A percentile compares a stretch with the other conserved stretches of the same genome.
These are phyloP conservation scores for Cicer pinnatifidum DNA, from an alignment of 306 rosid genomes.

Conservation along the genomic window DNA sequence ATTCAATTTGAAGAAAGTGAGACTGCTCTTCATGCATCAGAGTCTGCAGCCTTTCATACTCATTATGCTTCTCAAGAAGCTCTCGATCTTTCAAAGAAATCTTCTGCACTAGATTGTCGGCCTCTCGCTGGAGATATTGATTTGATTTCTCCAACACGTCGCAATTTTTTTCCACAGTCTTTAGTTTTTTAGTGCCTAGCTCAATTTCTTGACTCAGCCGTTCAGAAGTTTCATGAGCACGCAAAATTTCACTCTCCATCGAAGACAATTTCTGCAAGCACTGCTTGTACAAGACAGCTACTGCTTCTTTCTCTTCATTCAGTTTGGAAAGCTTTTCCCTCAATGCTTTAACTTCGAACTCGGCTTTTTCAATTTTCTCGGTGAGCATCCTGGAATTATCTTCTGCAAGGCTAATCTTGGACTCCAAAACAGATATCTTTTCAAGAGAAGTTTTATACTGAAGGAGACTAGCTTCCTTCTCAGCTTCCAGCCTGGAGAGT, in stretches of 20 bases:
- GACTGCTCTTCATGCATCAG: slow-evolving; percentile 77
- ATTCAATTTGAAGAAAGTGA: slow-evolving; percentile 73
- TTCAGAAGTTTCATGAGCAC: slow-evolving; percentile 63
- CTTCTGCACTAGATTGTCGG: slow-evolving; percentile 68
- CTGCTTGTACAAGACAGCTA: slow-evolving; percentile 60
- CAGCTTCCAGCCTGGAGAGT: slow-evolving; percentile 64
- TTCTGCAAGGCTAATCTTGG: slow-evolving; percentile 68
- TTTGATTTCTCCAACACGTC: slow-evolving; percentile 70
- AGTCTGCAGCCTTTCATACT: slow-evolving; percentile 74
- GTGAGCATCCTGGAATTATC: slow-evolving; percentile 68
- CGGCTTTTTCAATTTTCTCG: slow-evolving; percentile 63
- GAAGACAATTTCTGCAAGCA: slow-evolving; percentile 69
- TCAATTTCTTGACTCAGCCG: slow-evolving; percentile 59
- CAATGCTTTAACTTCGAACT: slow-evolving; percentile 65
- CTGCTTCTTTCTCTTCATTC: slow-evolving; percentile 71
- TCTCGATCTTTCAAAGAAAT: slow-evolving; percentile 75
- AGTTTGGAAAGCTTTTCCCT: slow-evolving; percentile 55
- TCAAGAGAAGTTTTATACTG: slow-evolving; percentile 64
- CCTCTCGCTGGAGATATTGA: slow-evolving; percentile 68
- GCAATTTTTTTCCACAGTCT: slow-evolving; percentile 64
- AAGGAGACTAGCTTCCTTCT: slow-evolving; percentile 71
- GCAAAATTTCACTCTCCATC: slow-evolving; percentile 74
- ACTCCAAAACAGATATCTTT: slow-evolving; percentile 76
- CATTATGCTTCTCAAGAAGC: slow-evolving; percentile 71
- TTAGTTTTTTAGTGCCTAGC: slow-evolving; percentile 60